These are phyloP conservation scores for Curvularia sp. DNA, from an alignment of 2,329 filamentous ascomycete genomes.

Conservation along the genomic window DNA sequence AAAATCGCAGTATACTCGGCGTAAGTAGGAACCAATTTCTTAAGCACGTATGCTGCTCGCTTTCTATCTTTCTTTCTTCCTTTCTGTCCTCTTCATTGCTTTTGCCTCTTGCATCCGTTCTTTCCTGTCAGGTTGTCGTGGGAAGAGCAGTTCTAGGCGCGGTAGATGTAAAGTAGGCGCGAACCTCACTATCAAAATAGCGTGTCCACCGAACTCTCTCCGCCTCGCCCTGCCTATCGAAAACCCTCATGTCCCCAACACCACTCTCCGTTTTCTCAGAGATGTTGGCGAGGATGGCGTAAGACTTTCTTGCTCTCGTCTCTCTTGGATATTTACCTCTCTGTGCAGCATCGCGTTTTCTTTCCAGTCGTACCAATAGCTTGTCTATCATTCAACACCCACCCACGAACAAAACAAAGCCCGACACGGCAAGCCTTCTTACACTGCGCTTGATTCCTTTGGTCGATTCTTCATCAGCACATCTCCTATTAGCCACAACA, in stretches of 20 bases:
- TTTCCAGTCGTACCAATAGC: constrained; percentile 30
- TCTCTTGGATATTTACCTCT: constrained; percentile 32
- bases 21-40: constrained; percentile 22
- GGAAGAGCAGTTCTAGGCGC: constrained; percentile 12
- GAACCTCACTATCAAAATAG: constrained; percentile 17
- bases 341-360: constrained; percentile 27
- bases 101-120: constrained; percentile 9
- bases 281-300: constrained; percentile 22
- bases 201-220: constrained; percentile 11
- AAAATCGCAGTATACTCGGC: constrained; percentile 3
- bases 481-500: constrained; percentile 28
- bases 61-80: constrained; percentile 21
- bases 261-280: constrained; percentile 25
- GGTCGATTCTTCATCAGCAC: constrained; percentile 2
- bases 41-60: constrained; percentile 20
- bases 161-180: constrained; percentile 17
- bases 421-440: constrained; percentile 1
- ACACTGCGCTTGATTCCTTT: constrained; percentile 2
- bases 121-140: constrained; percentile 9
- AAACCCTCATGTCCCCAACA: constrained; percentile 25
- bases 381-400: constrained; percentile 25
- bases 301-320: constrained; percentile 23
- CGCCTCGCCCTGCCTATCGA: constrained; percentile 17
- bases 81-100: constrained; percentile 19
- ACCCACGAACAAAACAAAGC: constrained; percentile 15